Conservation (phyloP, 2,329 filamentous ascomycete species). For the Fusarium tjaetaba region DNA sequence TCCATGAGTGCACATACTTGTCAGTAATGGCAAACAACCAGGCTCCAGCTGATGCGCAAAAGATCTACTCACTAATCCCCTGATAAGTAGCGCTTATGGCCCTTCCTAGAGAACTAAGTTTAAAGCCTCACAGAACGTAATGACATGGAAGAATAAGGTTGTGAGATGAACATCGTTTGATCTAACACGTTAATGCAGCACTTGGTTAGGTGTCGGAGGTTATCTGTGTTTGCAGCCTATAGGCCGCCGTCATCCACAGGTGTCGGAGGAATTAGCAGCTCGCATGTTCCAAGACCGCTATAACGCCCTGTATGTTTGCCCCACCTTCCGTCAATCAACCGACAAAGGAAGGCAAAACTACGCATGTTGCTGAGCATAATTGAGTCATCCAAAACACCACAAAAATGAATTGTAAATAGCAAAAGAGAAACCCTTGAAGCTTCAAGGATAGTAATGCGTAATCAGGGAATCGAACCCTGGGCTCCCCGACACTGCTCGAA, state of each 20-base stretch:
- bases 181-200: background rate
- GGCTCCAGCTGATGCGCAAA: background rate
- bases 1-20: too few species aligned
- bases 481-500: background rate
- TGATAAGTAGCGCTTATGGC: background rate
- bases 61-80: background rate
- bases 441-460: background rate
- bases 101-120: accelerated
- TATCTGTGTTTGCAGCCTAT: too few species aligned
- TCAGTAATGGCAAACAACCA: background rate
- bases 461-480: background rate
- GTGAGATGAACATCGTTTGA: too few species aligned
- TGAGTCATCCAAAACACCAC: background rate
- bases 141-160: background rate
- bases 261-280: background rate
- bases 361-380: background rate
- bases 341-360: background rate
- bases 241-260: too few species aligned
- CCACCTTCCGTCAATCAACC: background rate
- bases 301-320: background rate
- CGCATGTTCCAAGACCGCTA: background rate
- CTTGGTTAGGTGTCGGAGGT: background rate
- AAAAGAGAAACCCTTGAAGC: accelerated
- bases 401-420: accelerated
- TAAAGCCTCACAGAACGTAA: background rate